A percentile compares a stretch with the other conserved stretches of the same genome.
Conservation (phyloP, 2,329 filamentous ascomycete species). For the Nigrospora osmanthi region DNA sequence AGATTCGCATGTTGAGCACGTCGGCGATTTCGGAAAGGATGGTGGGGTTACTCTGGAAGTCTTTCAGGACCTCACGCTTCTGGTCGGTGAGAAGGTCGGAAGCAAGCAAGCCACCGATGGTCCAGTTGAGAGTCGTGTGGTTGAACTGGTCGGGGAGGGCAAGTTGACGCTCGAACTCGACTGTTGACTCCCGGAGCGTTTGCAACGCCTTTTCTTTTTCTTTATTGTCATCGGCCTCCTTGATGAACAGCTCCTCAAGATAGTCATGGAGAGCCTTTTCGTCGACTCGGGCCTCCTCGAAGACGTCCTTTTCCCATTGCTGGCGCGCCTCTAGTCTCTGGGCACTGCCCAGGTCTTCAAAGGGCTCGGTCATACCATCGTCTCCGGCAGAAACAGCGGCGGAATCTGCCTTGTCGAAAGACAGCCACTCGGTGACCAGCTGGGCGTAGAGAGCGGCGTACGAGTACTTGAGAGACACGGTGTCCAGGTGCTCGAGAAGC, state of each 20-base stretch:
- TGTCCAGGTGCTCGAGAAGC: conserved; percentile 28
- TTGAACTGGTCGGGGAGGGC: conserved; percentile 26
- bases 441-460: conserved; percentile 36
- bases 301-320: conserved; percentile 37
- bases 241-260: conserved; percentile 31
- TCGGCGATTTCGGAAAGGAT: conserved; percentile 41
- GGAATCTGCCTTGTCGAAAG: conserved; percentile 15
- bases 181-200: conserved; percentile 16
- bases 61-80: conserved; percentile 30
- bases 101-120: conserved; percentile 31
- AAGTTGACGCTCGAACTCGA: conserved; percentile 21
- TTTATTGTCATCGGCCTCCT: conserved; percentile 16
- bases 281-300: conserved; percentile 29
- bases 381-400: conserved; percentile 7
- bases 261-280: conserved; percentile 27
- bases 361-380: conserved; percentile 23
- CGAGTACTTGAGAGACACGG: conserved; percentile 32
- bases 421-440: conserved; percentile 40
- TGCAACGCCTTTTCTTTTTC: conserved; percentile 10
- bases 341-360: conserved; percentile 31
- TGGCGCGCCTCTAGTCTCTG: conserved; percentile 31
- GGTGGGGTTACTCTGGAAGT: conserved; percentile 30
- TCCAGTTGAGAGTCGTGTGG: conserved; percentile 23
- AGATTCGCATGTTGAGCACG: conserved; percentile 43
- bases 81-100: conserved; percentile 36